phyloP scores from a whole-genome alignment of 305 asterid species.

The Withania somnifera region DNA sequence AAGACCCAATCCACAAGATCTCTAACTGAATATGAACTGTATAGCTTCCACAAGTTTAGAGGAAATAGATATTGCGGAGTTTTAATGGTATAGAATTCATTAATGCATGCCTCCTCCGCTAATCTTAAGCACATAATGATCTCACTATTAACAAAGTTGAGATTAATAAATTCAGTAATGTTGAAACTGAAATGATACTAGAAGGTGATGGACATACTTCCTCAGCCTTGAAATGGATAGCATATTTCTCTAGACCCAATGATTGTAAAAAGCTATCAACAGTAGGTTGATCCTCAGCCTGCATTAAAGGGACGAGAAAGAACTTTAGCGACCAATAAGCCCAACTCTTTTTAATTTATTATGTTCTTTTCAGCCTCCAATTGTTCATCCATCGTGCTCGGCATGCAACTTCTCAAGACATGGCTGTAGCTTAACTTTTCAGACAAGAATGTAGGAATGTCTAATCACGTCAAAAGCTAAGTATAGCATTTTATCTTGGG shows the following conservation, averaged over 20 bases:
- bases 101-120: neutral
- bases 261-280: slow-evolving; percentile 76
- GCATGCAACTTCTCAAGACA: neutral
- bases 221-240: slow-evolving; percentile 75
- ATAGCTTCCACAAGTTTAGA: too few species aligned
- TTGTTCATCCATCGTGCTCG: neutral
- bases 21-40: too few species aligned
- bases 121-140: neutral
- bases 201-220: slow-evolving; percentile 42
- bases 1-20: neutral
- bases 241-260: slow-evolving; percentile 66
- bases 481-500: neutral
- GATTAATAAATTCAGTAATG: neutral
- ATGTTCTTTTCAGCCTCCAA: neutral
- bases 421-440: neutral
- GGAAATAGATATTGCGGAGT: too few species aligned
- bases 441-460: neutral
- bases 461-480: neutral
- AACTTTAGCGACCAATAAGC: neutral
- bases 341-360: neutral
- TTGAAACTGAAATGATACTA: neutral
- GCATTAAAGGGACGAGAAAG: slow-evolving; percentile 19
- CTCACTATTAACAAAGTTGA: neutral
- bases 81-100: neutral
- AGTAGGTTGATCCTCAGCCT: slow-evolving; percentile 58